Base-by-base conservation (phyloP, 2,329 filamentous ascomycete genomes). In the Pyrenochaeta sp. region DNA sequence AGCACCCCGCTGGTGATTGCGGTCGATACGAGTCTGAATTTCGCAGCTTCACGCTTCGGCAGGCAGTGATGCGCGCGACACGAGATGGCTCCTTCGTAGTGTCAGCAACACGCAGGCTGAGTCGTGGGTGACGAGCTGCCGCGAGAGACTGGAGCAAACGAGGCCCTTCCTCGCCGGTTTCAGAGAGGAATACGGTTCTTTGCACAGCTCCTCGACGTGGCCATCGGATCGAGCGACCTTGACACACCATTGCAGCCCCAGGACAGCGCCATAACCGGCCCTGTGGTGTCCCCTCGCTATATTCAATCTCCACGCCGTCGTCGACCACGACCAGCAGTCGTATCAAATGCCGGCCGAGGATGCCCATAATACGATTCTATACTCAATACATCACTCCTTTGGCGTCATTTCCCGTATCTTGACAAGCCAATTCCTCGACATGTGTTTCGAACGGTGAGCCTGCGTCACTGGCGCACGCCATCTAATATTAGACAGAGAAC, bases 51-150 rank as follows among this genome's bases (percentile, higher is more conserved):
- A 32, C 52, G 45, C 58, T 58, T 43, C 42, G 42, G 56, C 51
- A 36, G 55, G 51, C 49, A 61, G 51, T 51, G 49, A 58, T 62
- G 39, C 41, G 48, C 59, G 43, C 15, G 44, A 53, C 42, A 54
- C 32, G 48, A 54, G 47, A 60, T 51, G 48, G 40, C 51, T 51
- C 49, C 43, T 37, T 32, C 37, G 52, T 37, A 29, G 42, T 43
- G 58, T 66, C 61, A 65, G 63, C 63, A 61, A n/a, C 55, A 58
- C 53, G 56, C 61, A n/a, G 60, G 64, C 63, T 63, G 64, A 67
- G 64, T 60, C 57, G 58, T 58, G 56, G 32, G 36, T 60, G 54
- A 59, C 55, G 58, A 30, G 55, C 46, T 50, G 45, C 49, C 49
- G 36, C 6, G 41, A 58, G 48, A 50, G 39, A 54, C 20, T 45